phyloP scores from a whole-genome alignment of 306 rosid species.

The Casuarina glauca region DNA sequence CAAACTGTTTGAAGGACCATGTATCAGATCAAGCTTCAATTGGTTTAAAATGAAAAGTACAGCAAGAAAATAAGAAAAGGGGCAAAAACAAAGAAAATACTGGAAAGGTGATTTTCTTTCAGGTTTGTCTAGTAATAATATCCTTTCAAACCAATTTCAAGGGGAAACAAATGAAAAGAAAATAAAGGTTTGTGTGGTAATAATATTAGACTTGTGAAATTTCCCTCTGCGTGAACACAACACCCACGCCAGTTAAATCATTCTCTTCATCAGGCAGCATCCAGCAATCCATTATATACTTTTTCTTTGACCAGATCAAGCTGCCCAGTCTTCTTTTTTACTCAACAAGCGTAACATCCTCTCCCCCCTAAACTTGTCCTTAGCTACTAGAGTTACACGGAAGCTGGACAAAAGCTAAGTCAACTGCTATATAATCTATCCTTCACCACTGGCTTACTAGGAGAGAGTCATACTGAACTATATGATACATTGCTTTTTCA shows the following conservation, averaged over 20 bases:
- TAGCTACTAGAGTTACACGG: too few relatives aligned
- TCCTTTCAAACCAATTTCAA: neutral
- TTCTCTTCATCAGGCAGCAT: too few relatives aligned
- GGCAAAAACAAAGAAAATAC: neutral
- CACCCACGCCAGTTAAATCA: too few relatives aligned
- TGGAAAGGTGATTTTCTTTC: neutral
- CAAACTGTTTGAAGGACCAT: conserved; percentile 50
- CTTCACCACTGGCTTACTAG: neutral
- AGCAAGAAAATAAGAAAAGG: neutral
- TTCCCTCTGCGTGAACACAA: neutral
- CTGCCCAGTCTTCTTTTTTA: neutral
- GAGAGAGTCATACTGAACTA: neutral
- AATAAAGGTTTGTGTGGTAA: neutral
- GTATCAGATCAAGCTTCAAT: conserved; percentile 3
- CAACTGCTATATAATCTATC: neutral
- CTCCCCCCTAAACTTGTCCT: neutral
- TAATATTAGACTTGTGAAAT: neutral
- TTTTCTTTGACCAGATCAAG: too few relatives aligned
- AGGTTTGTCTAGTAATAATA: neutral
- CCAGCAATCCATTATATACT: too few relatives aligned
- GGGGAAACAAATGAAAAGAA: neutral
- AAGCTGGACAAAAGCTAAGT: too few relatives aligned
- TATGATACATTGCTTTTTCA: neutral
- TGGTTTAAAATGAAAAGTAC: neutral
- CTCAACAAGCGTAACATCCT: neutral